These are phyloP conservation scores for Lecanoromycetidae sp. DNA, from an alignment of 2,329 filamentous ascomycete genomes.

Conservation along the genomic window DNA sequence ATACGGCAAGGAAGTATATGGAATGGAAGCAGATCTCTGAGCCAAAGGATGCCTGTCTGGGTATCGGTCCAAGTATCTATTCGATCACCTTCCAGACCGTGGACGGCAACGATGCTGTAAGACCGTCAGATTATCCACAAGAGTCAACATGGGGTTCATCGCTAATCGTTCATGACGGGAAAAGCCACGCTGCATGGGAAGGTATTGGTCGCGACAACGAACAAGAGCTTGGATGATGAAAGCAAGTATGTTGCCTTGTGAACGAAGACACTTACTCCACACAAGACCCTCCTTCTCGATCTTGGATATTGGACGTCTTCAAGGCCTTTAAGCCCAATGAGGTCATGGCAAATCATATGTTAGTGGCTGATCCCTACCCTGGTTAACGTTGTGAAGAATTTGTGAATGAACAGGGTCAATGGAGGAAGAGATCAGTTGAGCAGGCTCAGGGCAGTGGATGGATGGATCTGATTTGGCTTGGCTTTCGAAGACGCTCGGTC, in stretches of 20 bases:
- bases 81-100: slow-evolving; percentile 25
- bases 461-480: no score
- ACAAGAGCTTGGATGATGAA: background rate
- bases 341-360: background rate
- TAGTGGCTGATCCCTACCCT: background rate
- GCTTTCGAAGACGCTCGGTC: no score
- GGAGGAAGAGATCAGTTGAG: no score
- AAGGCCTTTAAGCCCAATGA: background rate
- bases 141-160: no score
- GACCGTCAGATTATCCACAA: background rate
- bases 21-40: slow-evolving; percentile 25
- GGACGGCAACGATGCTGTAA: slow-evolving; percentile 28
- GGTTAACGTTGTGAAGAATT: no score
- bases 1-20: slow-evolving; percentile 20
- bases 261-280: background rate
- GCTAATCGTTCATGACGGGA: no score
- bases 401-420: no score
- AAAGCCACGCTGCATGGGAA: no score
- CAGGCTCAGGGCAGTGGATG: no score
- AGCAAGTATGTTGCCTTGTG: background rate
- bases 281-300: background rate
- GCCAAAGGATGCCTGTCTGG: slow-evolving; percentile 23
- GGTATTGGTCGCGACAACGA: no score
- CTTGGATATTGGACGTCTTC: background rate
- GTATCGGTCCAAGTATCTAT: slow-evolving; percentile 25